Percentiles rank a stretch among this genome's conserved stretches.
These are phyloP conservation scores for Fusarium graminum DNA, from an alignment of 2,329 filamentous ascomycete species.

Conservation along the genomic window DNA sequence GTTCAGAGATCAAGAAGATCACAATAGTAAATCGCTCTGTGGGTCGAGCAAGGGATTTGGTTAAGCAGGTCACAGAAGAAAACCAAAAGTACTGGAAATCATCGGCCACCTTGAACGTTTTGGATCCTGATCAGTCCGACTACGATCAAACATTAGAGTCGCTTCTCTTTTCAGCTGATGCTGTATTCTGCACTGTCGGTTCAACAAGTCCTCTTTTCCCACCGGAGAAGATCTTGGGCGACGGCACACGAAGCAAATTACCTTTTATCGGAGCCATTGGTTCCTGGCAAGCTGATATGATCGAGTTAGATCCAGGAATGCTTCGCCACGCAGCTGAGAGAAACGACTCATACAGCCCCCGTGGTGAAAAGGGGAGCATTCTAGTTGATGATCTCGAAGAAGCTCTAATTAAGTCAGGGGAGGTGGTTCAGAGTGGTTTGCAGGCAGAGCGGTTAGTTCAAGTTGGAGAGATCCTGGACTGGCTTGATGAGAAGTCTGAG, in stretches of 20 bases:
- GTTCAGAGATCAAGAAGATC: conserved; percentile 44
- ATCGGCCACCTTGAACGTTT: neutral
- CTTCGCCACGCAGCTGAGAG: conserved; percentile 51
- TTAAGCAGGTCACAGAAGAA: conserved; percentile 23
- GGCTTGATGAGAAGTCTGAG: neutral
- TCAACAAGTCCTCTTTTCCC: conserved; percentile 37
- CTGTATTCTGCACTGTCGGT: conserved; percentile 40
- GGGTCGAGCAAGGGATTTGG: conserved; percentile 5
- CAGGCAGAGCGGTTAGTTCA: conserved; percentile 70
- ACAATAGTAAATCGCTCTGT: conserved; percentile 51
- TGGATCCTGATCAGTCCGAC: conserved; percentile 24
- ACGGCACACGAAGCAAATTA: conserved; percentile 5
- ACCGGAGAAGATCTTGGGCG: conserved; percentile 8
- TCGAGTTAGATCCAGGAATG: conserved; percentile 74
- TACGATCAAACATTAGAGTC: conserved; percentile 11
- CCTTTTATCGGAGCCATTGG: conserved; percentile 64
- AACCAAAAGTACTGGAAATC: conserved; percentile 41
- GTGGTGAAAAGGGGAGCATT: conserved; percentile 43
- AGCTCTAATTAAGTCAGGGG: conserved; percentile 73
- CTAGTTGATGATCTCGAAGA: conserved; percentile 69
- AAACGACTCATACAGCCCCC: conserved; percentile 11
- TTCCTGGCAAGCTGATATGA: conserved; percentile 72
- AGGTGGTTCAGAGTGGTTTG: conserved; percentile 73
- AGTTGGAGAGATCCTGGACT: conserved; percentile 61
- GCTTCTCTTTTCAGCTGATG: conserved; percentile 17